phyloP scores from a whole-genome alignment of 2,329 filamentous ascomycete genomes.

The Talaromyces marneffei region DNA sequence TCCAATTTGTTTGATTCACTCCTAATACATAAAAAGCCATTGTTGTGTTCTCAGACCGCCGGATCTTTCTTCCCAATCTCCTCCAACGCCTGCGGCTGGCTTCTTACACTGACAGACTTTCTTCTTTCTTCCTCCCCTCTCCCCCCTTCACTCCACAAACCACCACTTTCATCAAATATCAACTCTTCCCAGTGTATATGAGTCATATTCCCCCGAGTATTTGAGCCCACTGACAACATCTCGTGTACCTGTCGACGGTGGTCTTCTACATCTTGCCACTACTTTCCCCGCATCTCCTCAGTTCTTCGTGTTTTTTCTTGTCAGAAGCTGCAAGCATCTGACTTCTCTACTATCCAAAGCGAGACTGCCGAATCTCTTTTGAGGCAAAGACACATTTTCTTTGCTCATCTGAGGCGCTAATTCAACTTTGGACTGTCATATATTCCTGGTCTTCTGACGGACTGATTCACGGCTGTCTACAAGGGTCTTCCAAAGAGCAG shows the following conservation, averaged over 20 bases:
- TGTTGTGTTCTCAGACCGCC: neutral
- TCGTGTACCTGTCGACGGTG: neutral
- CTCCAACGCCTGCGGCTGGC: neutral
- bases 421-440: neutral
- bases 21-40: neutral
- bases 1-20: neutral
- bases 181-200: neutral
- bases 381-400: neutral
- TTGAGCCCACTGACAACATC: neutral
- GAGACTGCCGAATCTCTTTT: neutral
- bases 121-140: neutral
- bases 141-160: neutral
- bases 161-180: neutral
- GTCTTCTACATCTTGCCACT: slow-evolving; percentile 11
- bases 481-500: neutral
- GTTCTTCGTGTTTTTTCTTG: slow-evolving; percentile 3
- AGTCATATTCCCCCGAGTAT: neutral
- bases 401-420: neutral
- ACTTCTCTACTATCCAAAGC: neutral
- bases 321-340: neutral
- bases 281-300: slow-evolving; percentile 9
- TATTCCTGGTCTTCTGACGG: neutral
- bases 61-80: neutral
- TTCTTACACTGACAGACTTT: neutral
- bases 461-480: neutral